Evolutionary conservation across 2,329 filamentous ascomycete genomes (phyloP).

Genomic region (Hypocrella siamensis): DNA sequence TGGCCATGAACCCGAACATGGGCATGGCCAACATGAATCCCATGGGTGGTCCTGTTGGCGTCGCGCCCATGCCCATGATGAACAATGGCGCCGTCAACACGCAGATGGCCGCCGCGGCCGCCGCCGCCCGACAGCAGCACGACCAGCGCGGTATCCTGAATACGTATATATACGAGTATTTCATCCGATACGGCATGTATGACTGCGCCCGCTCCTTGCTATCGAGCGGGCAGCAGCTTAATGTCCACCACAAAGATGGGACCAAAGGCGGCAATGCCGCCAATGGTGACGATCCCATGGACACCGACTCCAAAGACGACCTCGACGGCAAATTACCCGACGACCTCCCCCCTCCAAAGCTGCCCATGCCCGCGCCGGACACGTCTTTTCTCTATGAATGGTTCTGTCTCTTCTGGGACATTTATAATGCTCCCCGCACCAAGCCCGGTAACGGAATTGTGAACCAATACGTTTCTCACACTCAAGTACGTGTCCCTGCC

Average conservation of each 20-base stretch:
- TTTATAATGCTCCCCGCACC: conserved; percentile 69
- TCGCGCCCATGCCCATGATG: conserved; percentile 48
- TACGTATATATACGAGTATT: conserved; percentile 85
- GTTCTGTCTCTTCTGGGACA: conserved; percentile 97
- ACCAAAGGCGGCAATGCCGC: conserved; percentile 52
- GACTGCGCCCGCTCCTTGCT: conserved; percentile 68
- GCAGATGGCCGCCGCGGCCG: conserved; percentile 16
- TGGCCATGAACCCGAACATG: conserved; percentile 42
- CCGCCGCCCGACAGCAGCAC: conserved; percentile 22
- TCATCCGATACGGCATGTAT: conserved; percentile 70
- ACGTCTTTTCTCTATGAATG: conserved; percentile 90
- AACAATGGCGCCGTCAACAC: conserved; percentile 31
- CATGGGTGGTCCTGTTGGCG: conserved; percentile 52
- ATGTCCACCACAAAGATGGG: conserved; percentile 51
- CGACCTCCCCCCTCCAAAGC: conserved; percentile 62
- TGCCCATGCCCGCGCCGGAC: conserved; percentile 48
- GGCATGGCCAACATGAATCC: conserved; percentile 55
- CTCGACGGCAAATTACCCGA: conserved; percentile 58
- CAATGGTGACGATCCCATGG: conserved; percentile 66
- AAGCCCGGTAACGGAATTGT: conserved; percentile 49
- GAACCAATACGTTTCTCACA: conserved; percentile 64
- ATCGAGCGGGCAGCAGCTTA: conserved; percentile 49
- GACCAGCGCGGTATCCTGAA: conserved; percentile 48
- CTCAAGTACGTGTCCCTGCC: conserved; percentile 44
- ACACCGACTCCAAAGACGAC: conserved; percentile 70